Conservation (phyloP, 192 early-diverging fungal species). For the Fimicolochytrium jonesii region DNA sequence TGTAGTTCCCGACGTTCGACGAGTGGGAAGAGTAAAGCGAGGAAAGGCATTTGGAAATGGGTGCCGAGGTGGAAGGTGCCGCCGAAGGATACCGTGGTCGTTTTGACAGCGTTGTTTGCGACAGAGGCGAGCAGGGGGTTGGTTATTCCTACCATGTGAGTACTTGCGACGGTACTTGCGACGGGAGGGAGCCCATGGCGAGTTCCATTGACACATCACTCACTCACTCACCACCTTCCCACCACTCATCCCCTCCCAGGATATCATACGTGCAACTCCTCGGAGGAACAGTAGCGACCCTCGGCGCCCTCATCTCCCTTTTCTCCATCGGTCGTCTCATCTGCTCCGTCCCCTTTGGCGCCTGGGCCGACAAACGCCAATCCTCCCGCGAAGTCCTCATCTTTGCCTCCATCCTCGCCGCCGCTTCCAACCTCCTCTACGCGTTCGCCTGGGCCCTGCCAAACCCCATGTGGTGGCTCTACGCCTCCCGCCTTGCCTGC, state of each 20-base stretch:
- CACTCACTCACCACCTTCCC: neutral
- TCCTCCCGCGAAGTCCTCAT: conserved; percentile 29
- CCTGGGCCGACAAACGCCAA: conserved; percentile 11
- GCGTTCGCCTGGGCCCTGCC: conserved; percentile 20
- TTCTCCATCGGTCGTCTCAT: conserved; percentile 28
- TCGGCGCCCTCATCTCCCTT: conserved; percentile 23
- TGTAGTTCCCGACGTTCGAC: neutral
- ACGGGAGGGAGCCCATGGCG: neutral
- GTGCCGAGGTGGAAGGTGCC: neutral
- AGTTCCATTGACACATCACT: neutral
- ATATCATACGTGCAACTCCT: conserved; percentile 15
- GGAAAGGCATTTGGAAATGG: neutral
- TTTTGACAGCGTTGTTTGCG: conserved; percentile 20
- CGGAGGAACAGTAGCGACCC: conserved; percentile 15
- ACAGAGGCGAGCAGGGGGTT: conserved; percentile 28
- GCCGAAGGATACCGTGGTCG: conserved; percentile 2
- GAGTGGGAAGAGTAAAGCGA: neutral
- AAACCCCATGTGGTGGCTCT: conserved; percentile 15
- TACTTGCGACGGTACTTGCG: neutral
- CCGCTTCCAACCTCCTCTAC: conserved; percentile 19
- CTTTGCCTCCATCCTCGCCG: conserved; percentile 13
- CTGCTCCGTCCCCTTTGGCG: conserved; percentile 26
- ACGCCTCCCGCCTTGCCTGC: neutral
- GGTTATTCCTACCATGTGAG: conserved; percentile 30
- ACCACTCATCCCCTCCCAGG: neutral